Evolutionary conservation across 352 stramenopile species (phyloP).

Genomic region (Phytophthora tubulina): DNA sequence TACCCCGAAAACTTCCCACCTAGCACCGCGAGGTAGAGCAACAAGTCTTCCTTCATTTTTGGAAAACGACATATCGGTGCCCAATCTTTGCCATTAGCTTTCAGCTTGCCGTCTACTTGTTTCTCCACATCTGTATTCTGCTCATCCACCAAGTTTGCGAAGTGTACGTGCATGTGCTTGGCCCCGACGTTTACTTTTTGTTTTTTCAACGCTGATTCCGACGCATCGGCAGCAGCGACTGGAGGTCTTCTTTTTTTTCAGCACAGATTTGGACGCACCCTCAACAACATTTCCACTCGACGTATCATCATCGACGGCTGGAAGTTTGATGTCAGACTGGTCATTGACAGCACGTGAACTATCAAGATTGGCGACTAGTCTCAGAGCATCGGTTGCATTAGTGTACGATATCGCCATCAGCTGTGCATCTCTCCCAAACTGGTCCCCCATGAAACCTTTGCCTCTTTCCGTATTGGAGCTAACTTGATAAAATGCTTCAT

Average conservation of each 20-base stretch:
- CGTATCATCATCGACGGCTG: neutral
- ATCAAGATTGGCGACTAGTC: no score
- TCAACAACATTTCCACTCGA: neutral
- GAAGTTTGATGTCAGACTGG: neutral
- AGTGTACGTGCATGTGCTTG: neutral
- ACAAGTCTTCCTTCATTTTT: neutral
- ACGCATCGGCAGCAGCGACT: no score
- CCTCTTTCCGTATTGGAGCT: neutral
- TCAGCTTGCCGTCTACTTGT: no score
- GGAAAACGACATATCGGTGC: neutral
- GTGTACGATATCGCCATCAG: slow-evolving; percentile 21
- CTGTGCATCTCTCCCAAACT: slow-evolving; percentile 1
- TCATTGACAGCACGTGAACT: no score
- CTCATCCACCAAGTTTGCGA: neutral
- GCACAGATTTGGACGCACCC: neutral
- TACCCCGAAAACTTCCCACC: slow-evolving; percentile 17
- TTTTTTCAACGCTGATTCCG: neutral
- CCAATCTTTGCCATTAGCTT: no score
- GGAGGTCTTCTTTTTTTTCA: neutral
- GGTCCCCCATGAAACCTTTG: slow-evolving; percentile 6
- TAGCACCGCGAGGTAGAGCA: slow-evolving; percentile 21
- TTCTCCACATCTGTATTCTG: neutral
- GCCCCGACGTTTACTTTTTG: neutral
- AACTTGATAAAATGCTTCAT: neutral
- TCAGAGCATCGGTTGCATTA: neutral